Percentiles rank a stretch among this genome's conserved stretches.
phyloP scores from a whole-genome alignment of 768 basidiomycete species.

The Mycena latifolia region DNA sequence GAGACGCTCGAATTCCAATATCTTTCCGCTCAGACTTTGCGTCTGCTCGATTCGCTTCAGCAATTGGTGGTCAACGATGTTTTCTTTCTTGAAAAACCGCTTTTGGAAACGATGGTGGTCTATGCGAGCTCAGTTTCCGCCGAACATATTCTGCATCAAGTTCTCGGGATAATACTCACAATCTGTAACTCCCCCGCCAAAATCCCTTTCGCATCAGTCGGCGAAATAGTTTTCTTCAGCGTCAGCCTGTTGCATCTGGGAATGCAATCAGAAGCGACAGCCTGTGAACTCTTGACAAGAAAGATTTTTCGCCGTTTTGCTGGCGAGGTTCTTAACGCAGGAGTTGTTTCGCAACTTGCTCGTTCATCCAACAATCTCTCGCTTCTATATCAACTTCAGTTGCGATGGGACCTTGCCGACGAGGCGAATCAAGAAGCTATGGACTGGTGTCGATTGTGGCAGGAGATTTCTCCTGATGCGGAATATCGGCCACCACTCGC shows the following conservation, averaged over 20 bases:
- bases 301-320: neutral
- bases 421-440: conserved; percentile 1
- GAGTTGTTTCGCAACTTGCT: neutral
- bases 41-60: conserved; percentile 12
- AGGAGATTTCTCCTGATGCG: neutral
- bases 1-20: neutral
- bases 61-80: neutral
- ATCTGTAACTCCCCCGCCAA: no score
- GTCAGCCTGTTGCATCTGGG: neutral
- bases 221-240: neutral
- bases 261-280: neutral
- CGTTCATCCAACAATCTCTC: neutral
- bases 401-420: conserved; percentile 1
- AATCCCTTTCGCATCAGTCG: no score
- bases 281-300: neutral
- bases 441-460: neutral
- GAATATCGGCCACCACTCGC: neutral
- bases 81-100: neutral
- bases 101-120: neutral
- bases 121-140: neutral
- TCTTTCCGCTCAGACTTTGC: conserved; percentile 16
- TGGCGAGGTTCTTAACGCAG: no score
- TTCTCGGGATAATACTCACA: no score
- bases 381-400: neutral
- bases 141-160: no score